Evolutionary conservation across 495 filamentous ascomycete species (phyloP).

Genomic region (Tuber magnatum): DNA sequence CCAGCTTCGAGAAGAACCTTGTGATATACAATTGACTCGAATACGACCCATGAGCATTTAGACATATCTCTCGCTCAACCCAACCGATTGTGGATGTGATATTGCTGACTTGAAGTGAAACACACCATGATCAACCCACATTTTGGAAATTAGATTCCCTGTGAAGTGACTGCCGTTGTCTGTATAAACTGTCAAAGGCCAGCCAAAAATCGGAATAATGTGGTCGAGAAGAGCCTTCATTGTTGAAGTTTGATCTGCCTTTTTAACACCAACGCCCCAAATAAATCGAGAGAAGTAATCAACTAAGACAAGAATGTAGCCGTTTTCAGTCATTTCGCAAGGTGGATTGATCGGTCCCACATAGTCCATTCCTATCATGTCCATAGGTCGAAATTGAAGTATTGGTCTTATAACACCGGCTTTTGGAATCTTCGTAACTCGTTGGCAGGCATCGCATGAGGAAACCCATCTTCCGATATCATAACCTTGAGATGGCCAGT

Average conservation of each 20-base stretch:
- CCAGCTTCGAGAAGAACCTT: not conserved
- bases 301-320: not conserved
- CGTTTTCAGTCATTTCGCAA: not conserved
- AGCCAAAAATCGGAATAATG: not conserved
- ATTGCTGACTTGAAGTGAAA: no score
- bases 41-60: not conserved
- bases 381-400: no score
- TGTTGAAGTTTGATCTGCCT: not conserved
- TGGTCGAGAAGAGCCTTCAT: not conserved
- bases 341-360: not conserved
- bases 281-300: not conserved
- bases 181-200: not conserved
- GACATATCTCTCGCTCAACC: no score
- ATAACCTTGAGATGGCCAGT: no score
- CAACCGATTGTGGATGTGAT: no score
- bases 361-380: no score
- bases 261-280: not conserved
- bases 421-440: no score
- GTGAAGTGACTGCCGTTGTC: not conserved
- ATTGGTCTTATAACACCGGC: no score
- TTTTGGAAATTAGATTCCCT: no score
- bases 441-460: no score
- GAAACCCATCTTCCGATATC: no score
- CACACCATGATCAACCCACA: no score
- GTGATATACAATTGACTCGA: not conserved